A percentile compares a stretch with the other conserved stretches of the same genome.
Evolutionary conservation across 345 rosid species (phyloP).

Genomic region (Gossypium mustelinum): DNA sequence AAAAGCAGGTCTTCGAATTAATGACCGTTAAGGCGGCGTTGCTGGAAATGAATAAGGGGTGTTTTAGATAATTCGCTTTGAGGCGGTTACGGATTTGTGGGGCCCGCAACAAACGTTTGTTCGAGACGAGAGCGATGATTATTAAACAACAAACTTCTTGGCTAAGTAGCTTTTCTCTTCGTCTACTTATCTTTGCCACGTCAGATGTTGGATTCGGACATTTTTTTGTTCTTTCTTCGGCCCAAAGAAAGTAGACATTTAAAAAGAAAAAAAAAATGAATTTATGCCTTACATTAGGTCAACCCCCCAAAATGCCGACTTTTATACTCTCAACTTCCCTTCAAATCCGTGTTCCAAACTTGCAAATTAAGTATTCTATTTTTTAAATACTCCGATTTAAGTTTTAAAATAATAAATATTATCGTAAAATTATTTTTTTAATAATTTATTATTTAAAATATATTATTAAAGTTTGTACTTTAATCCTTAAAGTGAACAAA

Average conservation of each 20-base stretch:
- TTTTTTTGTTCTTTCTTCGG: conserved; percentile 24
- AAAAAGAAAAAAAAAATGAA: not conserved
- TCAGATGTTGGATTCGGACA: not conserved
- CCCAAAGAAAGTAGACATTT: conserved; percentile 26
- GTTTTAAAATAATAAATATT: not conserved
- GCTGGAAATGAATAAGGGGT: not conserved
- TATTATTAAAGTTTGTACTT: too few species aligned
- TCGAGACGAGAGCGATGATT: not conserved
- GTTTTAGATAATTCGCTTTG: not conserved
- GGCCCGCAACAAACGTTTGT: not conserved
- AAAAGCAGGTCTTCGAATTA: not conserved
- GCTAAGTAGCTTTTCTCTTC: not conserved
- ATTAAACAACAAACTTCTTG: not conserved
- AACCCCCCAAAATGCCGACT: not conserved
- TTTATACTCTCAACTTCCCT: not conserved
- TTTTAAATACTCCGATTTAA: too few species aligned
- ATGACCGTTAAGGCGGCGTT: not conserved
- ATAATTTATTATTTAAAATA: too few species aligned
- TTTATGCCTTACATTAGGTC: not conserved
- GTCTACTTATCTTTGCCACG: conserved; percentile 2
- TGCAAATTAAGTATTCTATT: not conserved
- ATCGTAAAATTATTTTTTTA: not conserved
- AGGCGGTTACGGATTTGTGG: not conserved
- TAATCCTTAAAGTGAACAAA: too few species aligned
- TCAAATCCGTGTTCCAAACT: not conserved